Base-by-base conservation (phyloP, 148 eudicot species). In the Cornus controversa region DNA sequence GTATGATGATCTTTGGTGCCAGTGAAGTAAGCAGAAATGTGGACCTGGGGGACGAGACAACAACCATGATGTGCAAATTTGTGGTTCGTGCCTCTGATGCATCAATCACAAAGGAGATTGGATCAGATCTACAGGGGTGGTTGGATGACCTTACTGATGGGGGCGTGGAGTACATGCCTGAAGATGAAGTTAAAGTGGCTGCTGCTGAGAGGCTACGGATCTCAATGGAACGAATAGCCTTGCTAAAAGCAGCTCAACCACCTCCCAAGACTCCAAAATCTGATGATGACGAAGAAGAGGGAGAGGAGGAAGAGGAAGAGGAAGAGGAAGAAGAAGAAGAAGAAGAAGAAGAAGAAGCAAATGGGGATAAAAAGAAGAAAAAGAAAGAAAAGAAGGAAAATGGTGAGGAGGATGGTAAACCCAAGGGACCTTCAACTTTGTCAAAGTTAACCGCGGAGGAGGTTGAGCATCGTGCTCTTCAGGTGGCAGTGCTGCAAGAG, bases 1-100 rank as follows among this genome's bases (percentile, higher is more conserved):
- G 98, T 73, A 92, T 95, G 98, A 95, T 95, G 98, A 87, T 95
- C 28, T 95, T 95, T 70, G 97, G 98, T 73, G 94, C 97, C 6
- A 95, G 98, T 87, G 98, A 95, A 86, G 98, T 95, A 20, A 95
- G 98, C 83, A 74, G 93, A 82, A 95, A 95, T 27, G 96, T 95
- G n/a, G 98, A 95, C 80, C 86, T 95, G 66, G 98, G 98, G 6
- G 98, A 95, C 66, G 98, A 95, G 88, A 95, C 97, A 5, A 91
- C 97, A 3, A 91, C 94, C 27, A 92, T 95, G 98, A 86, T 89
- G 62, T 95, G 98, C 86, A 95, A 95, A 85, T 92, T 95, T 69
- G 94, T 94, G 42, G 96, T 92, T 36, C 90, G 98, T 73, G 97
- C 98, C 77, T 94, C 97, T 3, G 98, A 95, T 67, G 90, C 96